phyloP scores from a whole-genome alignment of 306 rosid species.

The Pueraria montana region DNA sequence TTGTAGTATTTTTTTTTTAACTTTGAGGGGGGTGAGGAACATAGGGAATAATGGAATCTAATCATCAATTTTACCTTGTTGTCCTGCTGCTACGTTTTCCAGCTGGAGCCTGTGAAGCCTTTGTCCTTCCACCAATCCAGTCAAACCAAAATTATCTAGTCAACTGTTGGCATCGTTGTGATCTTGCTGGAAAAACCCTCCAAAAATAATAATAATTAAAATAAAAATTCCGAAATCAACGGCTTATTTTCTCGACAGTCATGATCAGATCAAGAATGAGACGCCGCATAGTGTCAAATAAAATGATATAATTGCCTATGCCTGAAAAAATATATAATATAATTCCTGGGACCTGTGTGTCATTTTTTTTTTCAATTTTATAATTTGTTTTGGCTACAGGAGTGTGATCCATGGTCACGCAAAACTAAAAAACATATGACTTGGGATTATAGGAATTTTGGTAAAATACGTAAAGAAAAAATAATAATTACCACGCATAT shows the following conservation, averaged over 20 bases:
- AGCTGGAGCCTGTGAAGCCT: slow-evolving; percentile 72
- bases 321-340: not conserved
- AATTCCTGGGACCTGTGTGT: not conserved
- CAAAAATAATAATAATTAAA: not conserved
- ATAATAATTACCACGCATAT: not conserved
- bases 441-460: not conserved
- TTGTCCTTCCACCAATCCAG: slow-evolving; percentile 56
- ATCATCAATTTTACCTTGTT: slow-evolving; percentile 87
- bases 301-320: slow-evolving; percentile 1
- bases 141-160: slow-evolving; percentile 74
- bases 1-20: not conserved
- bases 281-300: slow-evolving; percentile 1
- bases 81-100: slow-evolving; percentile 90
- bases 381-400: not conserved
- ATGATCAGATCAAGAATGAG: slow-evolving; percentile 48
- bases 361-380: not conserved
- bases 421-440: not conserved
- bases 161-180: slow-evolving; percentile 64
- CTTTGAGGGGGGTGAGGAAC: slow-evolving; percentile 60
- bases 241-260: slow-evolving; percentile 49
- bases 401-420: slow-evolving; percentile 9
- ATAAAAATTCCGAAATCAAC: slow-evolving; percentile 41
- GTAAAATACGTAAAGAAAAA: not conserved
- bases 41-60: slow-evolving; percentile 98
- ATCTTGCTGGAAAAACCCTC: slow-evolving; percentile 60